These are phyloP conservation scores for Sindora glabra DNA, from an alignment of 306 rosid genomes.

Conservation along the genomic window DNA sequence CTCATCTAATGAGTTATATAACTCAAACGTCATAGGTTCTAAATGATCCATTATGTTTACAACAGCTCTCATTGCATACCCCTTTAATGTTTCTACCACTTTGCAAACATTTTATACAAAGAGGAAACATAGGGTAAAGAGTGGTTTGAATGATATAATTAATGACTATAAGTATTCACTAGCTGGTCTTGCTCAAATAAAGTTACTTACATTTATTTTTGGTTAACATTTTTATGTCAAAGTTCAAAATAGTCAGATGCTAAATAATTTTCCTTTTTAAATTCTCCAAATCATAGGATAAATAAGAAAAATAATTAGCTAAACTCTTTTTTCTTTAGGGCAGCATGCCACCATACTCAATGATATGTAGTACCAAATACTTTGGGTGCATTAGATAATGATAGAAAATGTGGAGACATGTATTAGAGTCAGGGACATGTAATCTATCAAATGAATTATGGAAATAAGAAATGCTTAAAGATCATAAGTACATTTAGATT, in stretches of 20 bases:
- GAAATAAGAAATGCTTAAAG: not conserved
- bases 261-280: constrained; percentile 78
- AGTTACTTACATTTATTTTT: constrained; percentile 75
- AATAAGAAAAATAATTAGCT: constrained; percentile 2
- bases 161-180: not conserved
- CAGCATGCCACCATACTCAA: not conserved
- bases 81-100: constrained; percentile 90
- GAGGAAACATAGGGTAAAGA: constrained; percentile 7
- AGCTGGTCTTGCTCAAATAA: constrained; percentile 4
- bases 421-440: not conserved
- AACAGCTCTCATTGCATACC: constrained; percentile 89
- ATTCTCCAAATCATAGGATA: constrained; percentile 82
- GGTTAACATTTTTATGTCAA: constrained; percentile 86
- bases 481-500: constrained; percentile 60
- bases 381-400: not conserved
- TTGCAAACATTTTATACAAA: constrained; percentile 26
- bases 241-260: constrained; percentile 97
- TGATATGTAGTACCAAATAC: not conserved
- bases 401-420: not conserved
- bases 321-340: not conserved
- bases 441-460: not conserved
- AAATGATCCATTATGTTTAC: constrained; percentile 98
- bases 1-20: constrained; percentile 83
- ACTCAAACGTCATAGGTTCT: constrained; percentile 91
- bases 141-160: not conserved